phyloP scores from a whole-genome alignment of 352 stramenopile species.

The Globisporangium ultimum region DNA sequence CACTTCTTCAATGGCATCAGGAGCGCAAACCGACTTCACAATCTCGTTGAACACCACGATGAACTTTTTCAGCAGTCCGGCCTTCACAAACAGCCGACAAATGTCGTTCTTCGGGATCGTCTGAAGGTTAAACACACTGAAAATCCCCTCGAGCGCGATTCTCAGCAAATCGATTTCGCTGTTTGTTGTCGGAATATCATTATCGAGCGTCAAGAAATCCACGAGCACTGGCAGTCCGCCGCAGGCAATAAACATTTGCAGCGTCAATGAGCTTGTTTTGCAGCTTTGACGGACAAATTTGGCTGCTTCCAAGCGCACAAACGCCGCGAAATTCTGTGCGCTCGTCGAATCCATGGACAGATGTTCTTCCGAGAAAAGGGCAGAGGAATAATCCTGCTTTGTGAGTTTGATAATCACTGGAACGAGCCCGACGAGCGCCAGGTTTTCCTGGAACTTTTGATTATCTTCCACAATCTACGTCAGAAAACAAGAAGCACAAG shows the following conservation, averaged over 20 bases:
- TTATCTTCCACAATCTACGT: conserved; percentile 88
- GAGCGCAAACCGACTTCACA: conserved; percentile 27
- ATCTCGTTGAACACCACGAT: conserved; percentile 86
- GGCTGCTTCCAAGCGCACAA: conserved; percentile 80
- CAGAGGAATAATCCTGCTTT: conserved; percentile 35
- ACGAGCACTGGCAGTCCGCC: conserved; percentile 85
- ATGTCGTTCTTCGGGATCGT: conserved; percentile 93
- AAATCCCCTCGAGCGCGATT: conserved; percentile 89
- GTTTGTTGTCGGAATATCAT: conserved; percentile 19
- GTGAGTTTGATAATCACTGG: conserved; percentile 90
- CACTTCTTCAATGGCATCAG: conserved; percentile 8
- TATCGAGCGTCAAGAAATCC: conserved; percentile 67
- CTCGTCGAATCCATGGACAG: conserved; percentile 21
- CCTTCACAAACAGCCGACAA: conserved; percentile 93
- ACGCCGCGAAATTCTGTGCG: conserved; percentile 29
- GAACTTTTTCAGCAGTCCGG: conserved; percentile 87
- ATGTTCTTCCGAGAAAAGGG: neutral
- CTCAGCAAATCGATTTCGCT: conserved; percentile 58
- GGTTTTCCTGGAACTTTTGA: conserved; percentile 88
- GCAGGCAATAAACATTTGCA: conserved; percentile 94
- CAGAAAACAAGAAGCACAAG: neutral
- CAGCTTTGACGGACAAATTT: conserved; percentile 89
- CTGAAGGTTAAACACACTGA: conserved; percentile 89
- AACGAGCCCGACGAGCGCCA: conserved; percentile 89
- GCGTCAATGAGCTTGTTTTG: conserved; percentile 81